Evolutionary conservation across 83 land plant genomes (phyloP).

Genomic region (Thuja plicata): DNA sequence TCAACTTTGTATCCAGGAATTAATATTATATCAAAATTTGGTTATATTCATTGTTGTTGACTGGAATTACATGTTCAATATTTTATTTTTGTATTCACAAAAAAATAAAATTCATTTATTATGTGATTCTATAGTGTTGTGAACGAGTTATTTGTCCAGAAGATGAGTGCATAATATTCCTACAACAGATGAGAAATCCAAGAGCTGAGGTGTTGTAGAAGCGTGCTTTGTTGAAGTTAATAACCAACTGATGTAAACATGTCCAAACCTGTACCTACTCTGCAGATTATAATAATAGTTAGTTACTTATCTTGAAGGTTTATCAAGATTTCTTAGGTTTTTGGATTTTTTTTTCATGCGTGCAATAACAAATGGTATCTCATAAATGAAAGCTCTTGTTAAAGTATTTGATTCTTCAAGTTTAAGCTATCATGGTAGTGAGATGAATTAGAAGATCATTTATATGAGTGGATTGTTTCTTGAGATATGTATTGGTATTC

Average conservation of each 20-base stretch:
- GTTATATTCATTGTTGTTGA: conserved; percentile 5
- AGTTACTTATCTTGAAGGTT: conserved; percentile 4
- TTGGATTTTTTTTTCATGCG: background rate
- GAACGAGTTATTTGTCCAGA: conserved; percentile 75
- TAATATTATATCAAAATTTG: background rate
- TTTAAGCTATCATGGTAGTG: background rate
- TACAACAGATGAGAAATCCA: conserved; percentile 79
- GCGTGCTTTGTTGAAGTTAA: conserved; percentile 57
- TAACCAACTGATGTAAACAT: conserved; percentile 57
- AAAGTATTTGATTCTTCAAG: background rate
- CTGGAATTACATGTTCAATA: background rate
- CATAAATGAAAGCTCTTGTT: background rate
- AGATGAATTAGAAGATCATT: background rate
- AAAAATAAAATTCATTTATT: background rate
- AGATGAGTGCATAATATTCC: conserved; percentile 48
- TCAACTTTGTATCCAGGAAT: background rate
- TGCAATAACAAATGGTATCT: background rate
- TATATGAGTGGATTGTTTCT: background rate
- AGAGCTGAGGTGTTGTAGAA: conserved; percentile 62
- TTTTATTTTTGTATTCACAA: conserved; percentile 11
- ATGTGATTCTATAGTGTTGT: conserved; percentile 45
- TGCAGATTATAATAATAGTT: conserved; percentile 83
- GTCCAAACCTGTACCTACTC: conserved; percentile 63
- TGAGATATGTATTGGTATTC: background rate
- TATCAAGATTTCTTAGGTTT: background rate